Base-by-base conservation (phyloP, 257 asterid species). In the Plectranthus barbatus region DNA sequence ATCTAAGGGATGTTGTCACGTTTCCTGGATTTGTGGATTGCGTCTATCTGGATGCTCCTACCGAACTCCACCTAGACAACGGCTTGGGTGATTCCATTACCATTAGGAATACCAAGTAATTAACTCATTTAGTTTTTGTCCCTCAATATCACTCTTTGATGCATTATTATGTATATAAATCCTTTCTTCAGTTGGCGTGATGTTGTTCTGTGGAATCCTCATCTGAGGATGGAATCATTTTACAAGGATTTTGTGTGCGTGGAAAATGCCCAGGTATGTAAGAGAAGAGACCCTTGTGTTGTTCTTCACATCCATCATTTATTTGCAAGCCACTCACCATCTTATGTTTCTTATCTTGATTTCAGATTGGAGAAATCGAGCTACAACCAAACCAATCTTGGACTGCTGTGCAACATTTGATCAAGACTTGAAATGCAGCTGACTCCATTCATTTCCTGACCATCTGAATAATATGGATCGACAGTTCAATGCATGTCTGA, bases 11-110 rank as follows among this genome's bases (percentile, higher is more conserved):
- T 67, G 67, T 18, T 14, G 84, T 90, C 66, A 85, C 90, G 18
- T 93, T 90, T 77, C 99, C 96, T 10, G 96, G 99, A 77, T 90
- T 90, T 71, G 97, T 93, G 11, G 99, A 93, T 77, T 93, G 92
- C 64, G 15, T 93, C 56, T 93, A 93, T 79, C 96, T 93, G 51
- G 94, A 85, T 61, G 88, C 99, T 71, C 94, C 99, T 7, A 61
- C 4, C 1, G 92, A 87, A 79, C 50, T 93, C 50, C 80, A 82
- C 53, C 80, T 90, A 72, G 83, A 93, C 54, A 93, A 87, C 63
- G 99, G 96, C 56, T 77, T 89, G 74, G 99, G 95, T 57, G 84
- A 85, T 55, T 71, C 69, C 37, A 80, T 93, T 67, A 67, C 80
- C 81, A 84, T 93, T 78, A 79, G 76, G 80, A 93, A 90, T 64